Conservation (phyloP, 2,329 filamentous ascomycete genomes). For the Trichoderma sp. region DNA sequence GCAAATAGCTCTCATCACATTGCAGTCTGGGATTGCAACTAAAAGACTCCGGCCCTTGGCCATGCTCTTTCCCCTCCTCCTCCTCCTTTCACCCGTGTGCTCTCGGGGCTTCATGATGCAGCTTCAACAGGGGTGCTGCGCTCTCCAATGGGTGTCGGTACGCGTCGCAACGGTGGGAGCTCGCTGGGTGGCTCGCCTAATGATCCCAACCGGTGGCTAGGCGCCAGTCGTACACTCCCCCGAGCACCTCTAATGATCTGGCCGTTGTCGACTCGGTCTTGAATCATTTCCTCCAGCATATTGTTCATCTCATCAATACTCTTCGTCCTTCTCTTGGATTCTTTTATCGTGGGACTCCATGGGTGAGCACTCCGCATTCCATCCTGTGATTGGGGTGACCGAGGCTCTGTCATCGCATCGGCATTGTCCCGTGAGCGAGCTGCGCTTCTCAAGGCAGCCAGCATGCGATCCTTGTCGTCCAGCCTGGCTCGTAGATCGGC, state of each 20-base stretch:
- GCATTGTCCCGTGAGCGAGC: conserved; percentile 83
- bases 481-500: conserved; percentile 83
- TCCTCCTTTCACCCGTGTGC: neutral
- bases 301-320: conserved; percentile 91
- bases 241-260: conserved; percentile 66
- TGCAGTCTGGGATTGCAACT: neutral
- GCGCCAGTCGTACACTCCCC: conserved; percentile 65
- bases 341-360: conserved; percentile 29
- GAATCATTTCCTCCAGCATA: conserved; percentile 96
- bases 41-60: neutral
- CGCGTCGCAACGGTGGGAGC: conserved; percentile 44
- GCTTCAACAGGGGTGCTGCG: neutral
- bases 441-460: conserved; percentile 80
- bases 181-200: conserved; percentile 37
- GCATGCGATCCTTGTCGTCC: conserved; percentile 95
- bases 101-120: neutral
- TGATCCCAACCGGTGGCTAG: conserved; percentile 44
- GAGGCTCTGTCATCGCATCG: conserved; percentile 50
- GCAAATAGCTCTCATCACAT: conserved; percentile 5
- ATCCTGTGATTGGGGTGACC: conserved; percentile 32
- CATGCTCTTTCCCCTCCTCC: neutral
- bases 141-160: conserved; percentile 34
- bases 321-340: conserved; percentile 57
- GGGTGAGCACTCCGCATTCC: conserved; percentile 20
- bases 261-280: conserved; percentile 78